These are phyloP conservation scores for Saururus chinensis DNA, from an alignment of 164 flowering plant genomes.

Conservation along the genomic window DNA sequence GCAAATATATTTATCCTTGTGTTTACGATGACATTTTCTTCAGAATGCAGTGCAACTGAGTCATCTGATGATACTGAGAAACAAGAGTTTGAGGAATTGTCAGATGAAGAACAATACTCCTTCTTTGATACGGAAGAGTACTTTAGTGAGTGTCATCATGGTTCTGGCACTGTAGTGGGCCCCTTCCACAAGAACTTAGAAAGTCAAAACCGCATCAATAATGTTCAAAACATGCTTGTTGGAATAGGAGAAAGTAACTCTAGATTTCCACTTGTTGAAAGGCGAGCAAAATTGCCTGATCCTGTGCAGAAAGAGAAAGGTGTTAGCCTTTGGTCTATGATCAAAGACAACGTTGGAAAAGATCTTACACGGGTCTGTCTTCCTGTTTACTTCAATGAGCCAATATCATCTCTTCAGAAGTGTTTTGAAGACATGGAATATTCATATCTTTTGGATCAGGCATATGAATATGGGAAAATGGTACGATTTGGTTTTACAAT, in stretches of 20 bases:
- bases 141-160: slow-evolving; percentile 38
- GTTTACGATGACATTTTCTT: slow-evolving; percentile 4
- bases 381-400: slow-evolving; percentile 94
- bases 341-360: slow-evolving; percentile 91
- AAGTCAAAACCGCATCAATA: slow-evolving; percentile 13
- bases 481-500: slow-evolving; percentile 15
- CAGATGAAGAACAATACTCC: slow-evolving; percentile 66
- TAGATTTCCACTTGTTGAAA: slow-evolving; percentile 31
- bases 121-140: slow-evolving; percentile 61
- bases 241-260: slow-evolving; percentile 11
- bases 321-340: slow-evolving; percentile 90
- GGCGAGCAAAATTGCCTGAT: slow-evolving; percentile 68
- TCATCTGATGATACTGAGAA: slow-evolving; percentile 88
- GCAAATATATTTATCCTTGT: background rate
- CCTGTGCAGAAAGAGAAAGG: slow-evolving; percentile 89
- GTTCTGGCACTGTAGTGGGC: slow-evolving; percentile 11
- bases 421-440: slow-evolving; percentile 91
- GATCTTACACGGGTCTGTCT: slow-evolving; percentile 86
- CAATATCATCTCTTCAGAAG: slow-evolving; percentile 87
- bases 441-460: slow-evolving; percentile 73
- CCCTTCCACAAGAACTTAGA: slow-evolving; percentile 10
- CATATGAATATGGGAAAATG: slow-evolving; percentile 66
- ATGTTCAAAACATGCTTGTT: slow-evolving; percentile 15
- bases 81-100: slow-evolving; percentile 66
- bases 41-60: slow-evolving; percentile 84